Evolutionary conservation across 768 basidiomycete species (phyloP).

Genomic region (Butyriboletus loyo): DNA sequence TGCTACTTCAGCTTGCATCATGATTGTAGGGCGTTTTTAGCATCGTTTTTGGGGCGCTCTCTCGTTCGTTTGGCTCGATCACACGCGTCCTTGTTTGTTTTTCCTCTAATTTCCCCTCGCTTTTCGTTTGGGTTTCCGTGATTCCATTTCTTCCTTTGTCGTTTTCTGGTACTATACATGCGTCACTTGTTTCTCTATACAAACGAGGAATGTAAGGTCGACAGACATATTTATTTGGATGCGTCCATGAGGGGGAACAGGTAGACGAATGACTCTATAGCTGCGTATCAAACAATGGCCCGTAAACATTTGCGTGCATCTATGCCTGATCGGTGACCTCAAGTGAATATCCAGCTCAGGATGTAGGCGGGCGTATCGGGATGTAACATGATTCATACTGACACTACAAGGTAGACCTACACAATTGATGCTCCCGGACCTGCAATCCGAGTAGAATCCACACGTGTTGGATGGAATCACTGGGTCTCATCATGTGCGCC

Average conservation of each 20-base stretch:
- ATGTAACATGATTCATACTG: too few species aligned
- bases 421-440: too few species aligned
- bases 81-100: background rate
- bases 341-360: too few species aligned
- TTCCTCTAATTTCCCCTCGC: too few species aligned
- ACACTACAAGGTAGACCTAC: too few species aligned
- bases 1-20: background rate
- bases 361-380: too few species aligned
- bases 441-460: too few species aligned
- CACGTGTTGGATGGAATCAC: background rate
- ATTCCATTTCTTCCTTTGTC: background rate
- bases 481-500: background rate
- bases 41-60: too few species aligned
- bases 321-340: too few species aligned
- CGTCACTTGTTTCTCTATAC: background rate
- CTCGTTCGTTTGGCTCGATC: too few species aligned
- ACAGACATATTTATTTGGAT: background rate
- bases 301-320: too few species aligned
- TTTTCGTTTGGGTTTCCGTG: background rate
- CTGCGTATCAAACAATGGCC: too few species aligned
- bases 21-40: background rate
- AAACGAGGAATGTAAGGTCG: slow-evolving; percentile 13
- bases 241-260: background rate
- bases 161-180: slow-evolving; percentile 1
- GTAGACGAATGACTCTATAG: background rate